phyloP scores from a whole-genome alignment of 1,139 yeast species.

The Nematodospora anomalae region DNA sequence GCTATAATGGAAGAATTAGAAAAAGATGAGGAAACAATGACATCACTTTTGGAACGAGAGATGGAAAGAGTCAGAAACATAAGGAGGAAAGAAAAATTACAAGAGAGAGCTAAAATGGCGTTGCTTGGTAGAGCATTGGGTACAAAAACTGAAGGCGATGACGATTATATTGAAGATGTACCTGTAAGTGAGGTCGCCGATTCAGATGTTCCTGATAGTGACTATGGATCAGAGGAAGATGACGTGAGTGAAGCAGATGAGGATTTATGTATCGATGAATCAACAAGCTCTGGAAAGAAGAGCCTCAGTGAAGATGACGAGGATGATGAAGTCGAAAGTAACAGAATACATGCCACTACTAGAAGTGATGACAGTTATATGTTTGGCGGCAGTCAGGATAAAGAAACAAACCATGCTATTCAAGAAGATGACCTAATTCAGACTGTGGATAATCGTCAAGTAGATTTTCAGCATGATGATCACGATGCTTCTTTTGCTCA shows the following conservation, averaged over 20 bases:
- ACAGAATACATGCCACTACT: slow-evolving; percentile 6
- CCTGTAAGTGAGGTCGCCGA: slow-evolving; percentile 24
- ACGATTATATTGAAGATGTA: slow-evolving; percentile 20
- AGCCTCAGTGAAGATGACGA: slow-evolving; percentile 13
- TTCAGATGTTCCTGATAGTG: slow-evolving; percentile 20
- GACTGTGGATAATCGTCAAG: not conserved
- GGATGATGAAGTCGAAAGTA: slow-evolving; percentile 19
- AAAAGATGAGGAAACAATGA: slow-evolving; percentile 45
- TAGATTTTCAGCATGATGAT: slow-evolving; percentile 8
- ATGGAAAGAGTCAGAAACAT: slow-evolving; percentile 52
- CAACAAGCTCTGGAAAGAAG: not conserved
- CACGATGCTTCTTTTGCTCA: slow-evolving; percentile 2
- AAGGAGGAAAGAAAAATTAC: slow-evolving; percentile 49
- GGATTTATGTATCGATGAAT: not conserved
- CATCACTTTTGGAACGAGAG: slow-evolving; percentile 61
- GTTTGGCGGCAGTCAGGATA: slow-evolving; percentile 29
- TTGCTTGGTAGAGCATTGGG: slow-evolving; percentile 21
- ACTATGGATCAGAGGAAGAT: slow-evolving; percentile 17
- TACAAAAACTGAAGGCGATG: slow-evolving; percentile 19
- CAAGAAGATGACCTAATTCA: slow-evolving; percentile 5
- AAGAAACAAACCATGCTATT: not conserved
- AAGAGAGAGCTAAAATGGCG: slow-evolving; percentile 39
- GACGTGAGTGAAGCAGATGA: slow-evolving; percentile 19
- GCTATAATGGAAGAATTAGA: slow-evolving; percentile 36
- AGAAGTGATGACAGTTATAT: slow-evolving; percentile 37